Conservation (phyloP, 352 stramenopile genomes). For the Phytophthora constricta region DNA sequence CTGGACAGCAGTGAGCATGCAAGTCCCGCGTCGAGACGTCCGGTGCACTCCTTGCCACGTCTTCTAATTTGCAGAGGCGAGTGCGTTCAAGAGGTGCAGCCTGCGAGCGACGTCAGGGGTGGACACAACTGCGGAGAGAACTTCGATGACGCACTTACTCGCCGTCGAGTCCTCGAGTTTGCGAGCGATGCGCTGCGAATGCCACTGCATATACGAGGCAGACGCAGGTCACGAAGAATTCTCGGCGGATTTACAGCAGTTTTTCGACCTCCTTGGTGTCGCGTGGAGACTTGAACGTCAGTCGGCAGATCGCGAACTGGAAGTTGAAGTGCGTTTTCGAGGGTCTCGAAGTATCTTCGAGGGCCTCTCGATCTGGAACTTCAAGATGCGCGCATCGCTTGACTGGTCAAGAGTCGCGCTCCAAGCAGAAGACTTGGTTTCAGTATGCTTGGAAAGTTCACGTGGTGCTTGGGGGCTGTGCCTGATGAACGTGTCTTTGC, state of each 20-base stretch:
- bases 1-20: background rate
- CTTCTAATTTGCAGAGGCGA: background rate
- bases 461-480: constrained; percentile 2
- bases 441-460: background rate
- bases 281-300: background rate
- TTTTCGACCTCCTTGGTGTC: constrained; percentile 3
- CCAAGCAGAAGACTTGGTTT: background rate
- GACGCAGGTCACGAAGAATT: constrained; percentile 50
- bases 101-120: constrained; percentile 14
- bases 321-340: background rate
- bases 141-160: constrained; percentile 53
- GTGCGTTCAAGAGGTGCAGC: constrained; percentile 14
- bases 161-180: constrained; percentile 86
- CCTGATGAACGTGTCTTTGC: background rate
- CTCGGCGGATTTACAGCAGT: constrained; percentile 44
- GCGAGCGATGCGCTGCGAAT: constrained; percentile 82
- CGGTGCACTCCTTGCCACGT: background rate
- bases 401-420: too few species aligned
- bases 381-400: too few species aligned
- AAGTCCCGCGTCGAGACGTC: constrained; percentile 4
- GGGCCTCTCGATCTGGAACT: constrained; percentile 1
- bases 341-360: constrained; percentile 3
- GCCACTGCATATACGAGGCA: constrained; percentile 60
- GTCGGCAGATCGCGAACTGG: background rate
- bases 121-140: background rate